These are phyloP conservation scores for Aspergillus fumigatiaffinis DNA, from an alignment of 2,329 filamentous ascomycete species.

Conservation along the genomic window DNA sequence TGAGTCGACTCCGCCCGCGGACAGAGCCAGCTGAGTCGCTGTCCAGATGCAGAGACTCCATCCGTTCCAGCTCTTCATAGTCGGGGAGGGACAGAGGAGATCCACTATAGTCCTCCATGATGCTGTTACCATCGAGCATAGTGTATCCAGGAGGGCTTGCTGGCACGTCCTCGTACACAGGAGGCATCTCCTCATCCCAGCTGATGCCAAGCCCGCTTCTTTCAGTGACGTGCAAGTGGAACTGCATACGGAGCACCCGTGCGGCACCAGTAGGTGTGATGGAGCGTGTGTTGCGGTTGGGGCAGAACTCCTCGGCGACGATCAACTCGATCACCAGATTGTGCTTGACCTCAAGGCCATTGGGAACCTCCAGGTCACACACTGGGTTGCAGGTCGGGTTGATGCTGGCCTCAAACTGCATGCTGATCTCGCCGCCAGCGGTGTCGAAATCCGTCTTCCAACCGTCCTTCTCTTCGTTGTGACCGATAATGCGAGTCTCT, in stretches of 20 bases:
- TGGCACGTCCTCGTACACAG: slow-evolving; percentile 90
- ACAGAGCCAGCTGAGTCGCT: slow-evolving; percentile 30
- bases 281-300: slow-evolving; percentile 65
- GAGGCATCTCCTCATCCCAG: slow-evolving; percentile 95
- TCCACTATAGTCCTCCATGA: slow-evolving; percentile 46
- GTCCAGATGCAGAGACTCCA: slow-evolving; percentile 36
- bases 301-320: slow-evolving; percentile 81
- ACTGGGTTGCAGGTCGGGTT: slow-evolving; percentile 61
- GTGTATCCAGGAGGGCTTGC: slow-evolving; percentile 73
- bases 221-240: slow-evolving; percentile 77
- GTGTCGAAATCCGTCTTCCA: slow-evolving; percentile 80
- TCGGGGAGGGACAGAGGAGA: slow-evolving; percentile 40
- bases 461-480: slow-evolving; percentile 75
- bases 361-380: slow-evolving; percentile 71
- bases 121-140: slow-evolving; percentile 36
- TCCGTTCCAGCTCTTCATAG: slow-evolving; percentile 45
- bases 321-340: slow-evolving; percentile 89
- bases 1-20: slow-evolving; percentile 27
- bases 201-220: slow-evolving; percentile 82
- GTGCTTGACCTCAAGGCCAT: slow-evolving; percentile 77
- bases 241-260: slow-evolving; percentile 88
- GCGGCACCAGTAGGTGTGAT: slow-evolving; percentile 86
- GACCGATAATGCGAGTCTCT: slow-evolving; percentile 72
- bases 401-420: slow-evolving; percentile 69
- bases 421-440: slow-evolving; percentile 70